These are phyloP conservation scores for Pyrenophora tritici-repentis DNA, from an alignment of 2,329 filamentous ascomycete genomes.

Conservation along the genomic window DNA sequence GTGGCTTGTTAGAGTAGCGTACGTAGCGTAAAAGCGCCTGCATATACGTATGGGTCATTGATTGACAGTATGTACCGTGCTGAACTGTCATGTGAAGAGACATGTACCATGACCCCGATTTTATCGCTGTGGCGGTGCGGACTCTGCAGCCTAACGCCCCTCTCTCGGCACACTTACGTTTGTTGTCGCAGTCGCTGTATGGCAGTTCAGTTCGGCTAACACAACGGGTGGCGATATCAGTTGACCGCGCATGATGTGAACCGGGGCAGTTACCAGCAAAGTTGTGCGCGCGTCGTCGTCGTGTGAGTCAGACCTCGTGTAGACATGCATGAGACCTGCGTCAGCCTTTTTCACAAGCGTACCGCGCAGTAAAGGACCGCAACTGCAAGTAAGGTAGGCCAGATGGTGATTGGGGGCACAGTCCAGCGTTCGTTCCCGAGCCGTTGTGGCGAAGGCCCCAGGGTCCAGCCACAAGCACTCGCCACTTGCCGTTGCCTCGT, in stretches of 20 bases:
- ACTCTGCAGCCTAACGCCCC: neutral
- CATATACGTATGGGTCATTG: too few species aligned
- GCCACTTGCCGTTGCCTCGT: slow-evolving; percentile 4
- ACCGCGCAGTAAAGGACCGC: neutral
- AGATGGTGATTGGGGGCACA: neutral
- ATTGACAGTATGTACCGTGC: too few species aligned
- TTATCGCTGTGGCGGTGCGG: slow-evolving; percentile 9
- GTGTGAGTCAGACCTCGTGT: slow-evolving; percentile 7
- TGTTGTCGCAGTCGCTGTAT: neutral
- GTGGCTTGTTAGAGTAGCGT: too few species aligned
- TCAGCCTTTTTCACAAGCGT: slow-evolving; percentile 1
- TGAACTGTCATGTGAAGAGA: neutral
- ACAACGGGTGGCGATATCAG: neutral
- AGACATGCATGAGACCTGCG: slow-evolving; percentile 2
- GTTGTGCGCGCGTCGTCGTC: neutral
- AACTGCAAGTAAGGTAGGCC: neutral
- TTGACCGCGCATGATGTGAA: neutral
- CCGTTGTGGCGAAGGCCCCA: slow-evolving; percentile 15
- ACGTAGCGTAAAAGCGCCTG: too few species aligned
- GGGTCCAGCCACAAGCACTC: slow-evolving; percentile 12
- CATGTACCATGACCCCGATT: neutral
- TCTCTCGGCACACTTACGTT: slow-evolving; percentile 8
- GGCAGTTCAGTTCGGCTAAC: neutral
- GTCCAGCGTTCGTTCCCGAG: slow-evolving; percentile 15
- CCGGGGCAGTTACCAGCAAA: neutral